A percentile compares a stretch with the other conserved stretches of the same genome.
These are phyloP conservation scores for Mycena latifolia DNA, from an alignment of 768 basidiomycete species.

Conservation along the genomic window DNA sequence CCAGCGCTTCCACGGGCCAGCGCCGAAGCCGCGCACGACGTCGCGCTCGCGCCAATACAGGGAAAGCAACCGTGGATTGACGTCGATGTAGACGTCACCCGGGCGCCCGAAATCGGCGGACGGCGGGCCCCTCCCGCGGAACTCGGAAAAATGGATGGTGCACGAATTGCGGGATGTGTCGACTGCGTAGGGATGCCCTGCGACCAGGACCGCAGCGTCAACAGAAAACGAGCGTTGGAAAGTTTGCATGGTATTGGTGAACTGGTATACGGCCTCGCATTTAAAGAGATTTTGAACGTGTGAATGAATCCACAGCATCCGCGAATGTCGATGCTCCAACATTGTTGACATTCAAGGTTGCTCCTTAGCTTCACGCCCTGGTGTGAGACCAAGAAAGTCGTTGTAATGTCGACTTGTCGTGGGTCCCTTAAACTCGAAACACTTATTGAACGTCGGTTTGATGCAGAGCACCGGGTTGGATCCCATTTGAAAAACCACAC, in stretches of 20 bases:
- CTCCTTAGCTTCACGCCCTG: too few relatives aligned
- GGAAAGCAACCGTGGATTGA: slow-evolving; percentile 22
- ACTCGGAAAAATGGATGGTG: slow-evolving; percentile 41
- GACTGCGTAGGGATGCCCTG: slow-evolving; percentile 27
- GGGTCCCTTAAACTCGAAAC: too few relatives aligned
- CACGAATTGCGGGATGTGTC: not conserved
- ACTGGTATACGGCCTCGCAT: not conserved
- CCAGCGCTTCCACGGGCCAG: slow-evolving; percentile 25
- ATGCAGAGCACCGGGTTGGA: too few relatives aligned
- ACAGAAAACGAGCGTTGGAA: slow-evolving; percentile 25
- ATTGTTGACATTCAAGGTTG: too few relatives aligned
- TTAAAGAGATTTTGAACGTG: not conserved
- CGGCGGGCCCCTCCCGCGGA: slow-evolving; percentile 41
- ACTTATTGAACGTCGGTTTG: too few relatives aligned
- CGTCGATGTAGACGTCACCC: slow-evolving; percentile 43
- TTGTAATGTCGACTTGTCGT: too few relatives aligned
- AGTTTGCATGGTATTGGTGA: not conserved
- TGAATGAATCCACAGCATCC: not conserved
- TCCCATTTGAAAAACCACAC: too few relatives aligned
- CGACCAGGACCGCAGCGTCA: slow-evolving; percentile 5
- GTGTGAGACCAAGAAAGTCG: too few relatives aligned
- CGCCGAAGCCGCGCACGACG: not conserved
- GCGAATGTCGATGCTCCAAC: too few relatives aligned
- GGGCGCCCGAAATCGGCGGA: slow-evolving; percentile 39
- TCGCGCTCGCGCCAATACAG: slow-evolving; percentile 32